Evolutionary conservation across 352 stramenopile genomes (phyloP).

Genomic region (Blastocystis sp.): DNA sequence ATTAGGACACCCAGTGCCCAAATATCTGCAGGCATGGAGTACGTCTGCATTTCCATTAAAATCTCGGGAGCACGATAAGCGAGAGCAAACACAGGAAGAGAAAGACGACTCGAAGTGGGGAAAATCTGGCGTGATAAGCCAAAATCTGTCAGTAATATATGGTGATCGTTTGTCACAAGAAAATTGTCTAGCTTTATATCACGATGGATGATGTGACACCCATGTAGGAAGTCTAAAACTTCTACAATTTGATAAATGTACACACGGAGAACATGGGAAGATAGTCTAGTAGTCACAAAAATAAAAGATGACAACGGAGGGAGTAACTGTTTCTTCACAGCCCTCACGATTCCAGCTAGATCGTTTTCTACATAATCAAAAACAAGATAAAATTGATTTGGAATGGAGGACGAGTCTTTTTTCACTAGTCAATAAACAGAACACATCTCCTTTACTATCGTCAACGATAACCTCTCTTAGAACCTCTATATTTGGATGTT

Average conservation of each 20-base stretch:
- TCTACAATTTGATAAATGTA: conserved; percentile 42
- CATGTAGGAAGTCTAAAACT: conserved; percentile 44
- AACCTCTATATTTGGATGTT: background rate
- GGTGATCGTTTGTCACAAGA: conserved; percentile 20
- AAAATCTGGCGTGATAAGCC: background rate
- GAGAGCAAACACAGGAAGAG: background rate
- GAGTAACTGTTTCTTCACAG: background rate
- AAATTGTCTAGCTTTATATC: conserved; percentile 46
- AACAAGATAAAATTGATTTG: conserved; percentile 35
- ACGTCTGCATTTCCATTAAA: background rate
- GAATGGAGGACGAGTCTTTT: background rate
- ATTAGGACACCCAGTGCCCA: conserved; percentile 14
- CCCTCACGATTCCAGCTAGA: background rate
- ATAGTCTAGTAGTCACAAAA: background rate
- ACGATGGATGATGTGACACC: background rate
- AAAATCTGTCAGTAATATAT: conserved; percentile 7
- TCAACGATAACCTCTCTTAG: conserved; percentile 25
- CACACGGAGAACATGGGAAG: background rate
- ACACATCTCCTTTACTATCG: background rate
- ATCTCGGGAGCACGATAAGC: conserved; percentile 10
- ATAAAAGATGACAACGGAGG: background rate
- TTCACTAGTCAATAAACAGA: background rate
- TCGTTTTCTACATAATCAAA: conserved; percentile 48
- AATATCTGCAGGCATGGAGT: conserved; percentile 2
- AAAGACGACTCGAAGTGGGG: background rate